Evolutionary conservation across 306 rosid species (phyloP).

Genomic region (apple (Malus domestica)): DNA sequence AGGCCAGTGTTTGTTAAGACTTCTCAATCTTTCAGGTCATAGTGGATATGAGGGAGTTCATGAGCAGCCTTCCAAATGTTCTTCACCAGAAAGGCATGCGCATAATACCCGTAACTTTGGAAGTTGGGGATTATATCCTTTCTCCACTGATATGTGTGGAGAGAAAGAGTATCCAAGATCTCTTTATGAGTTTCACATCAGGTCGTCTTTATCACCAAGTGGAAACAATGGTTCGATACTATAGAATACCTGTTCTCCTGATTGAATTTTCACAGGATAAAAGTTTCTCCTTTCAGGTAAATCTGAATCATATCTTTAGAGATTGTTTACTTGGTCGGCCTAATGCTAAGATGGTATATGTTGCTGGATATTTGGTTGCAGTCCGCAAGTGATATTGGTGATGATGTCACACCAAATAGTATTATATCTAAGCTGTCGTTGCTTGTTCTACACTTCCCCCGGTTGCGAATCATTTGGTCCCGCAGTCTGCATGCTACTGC

Average conservation of each 20-base stretch:
- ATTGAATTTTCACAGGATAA: slow-evolving; percentile 95
- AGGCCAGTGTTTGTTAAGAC: slow-evolving; percentile 9
- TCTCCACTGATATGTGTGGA: slow-evolving; percentile 94
- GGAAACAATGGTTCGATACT: slow-evolving; percentile 91
- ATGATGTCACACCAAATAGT: slow-evolving; percentile 83
- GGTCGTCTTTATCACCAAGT: slow-evolving; percentile 97
- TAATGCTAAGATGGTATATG: neutral
- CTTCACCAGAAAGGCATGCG: slow-evolving; percentile 96
- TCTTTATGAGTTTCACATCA: slow-evolving; percentile 90
- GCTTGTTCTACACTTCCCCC: slow-evolving; percentile 85
- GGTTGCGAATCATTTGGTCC: slow-evolving; percentile 90
- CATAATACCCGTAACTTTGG: slow-evolving; percentile 84
- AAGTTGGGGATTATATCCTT: slow-evolving; percentile 95
- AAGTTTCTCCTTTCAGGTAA: slow-evolving; percentile 97
- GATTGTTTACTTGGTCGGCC: slow-evolving; percentile 1
- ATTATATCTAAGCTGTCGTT: slow-evolving; percentile 87
- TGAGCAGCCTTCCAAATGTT: slow-evolving; percentile 98
- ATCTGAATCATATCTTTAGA: neutral
- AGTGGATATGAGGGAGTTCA: slow-evolving; percentile 98
- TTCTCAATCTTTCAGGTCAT: slow-evolving; percentile 60
- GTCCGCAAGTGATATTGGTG: slow-evolving; percentile 94
- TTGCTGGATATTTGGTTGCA: slow-evolving; percentile 33
- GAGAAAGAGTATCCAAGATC: slow-evolving; percentile 98
- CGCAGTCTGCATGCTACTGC: slow-evolving; percentile 92
- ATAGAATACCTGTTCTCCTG: slow-evolving; percentile 85